Base-by-base conservation (phyloP, 2,329 filamentous ascomycete genomes). In the Nemania sp. region DNA sequence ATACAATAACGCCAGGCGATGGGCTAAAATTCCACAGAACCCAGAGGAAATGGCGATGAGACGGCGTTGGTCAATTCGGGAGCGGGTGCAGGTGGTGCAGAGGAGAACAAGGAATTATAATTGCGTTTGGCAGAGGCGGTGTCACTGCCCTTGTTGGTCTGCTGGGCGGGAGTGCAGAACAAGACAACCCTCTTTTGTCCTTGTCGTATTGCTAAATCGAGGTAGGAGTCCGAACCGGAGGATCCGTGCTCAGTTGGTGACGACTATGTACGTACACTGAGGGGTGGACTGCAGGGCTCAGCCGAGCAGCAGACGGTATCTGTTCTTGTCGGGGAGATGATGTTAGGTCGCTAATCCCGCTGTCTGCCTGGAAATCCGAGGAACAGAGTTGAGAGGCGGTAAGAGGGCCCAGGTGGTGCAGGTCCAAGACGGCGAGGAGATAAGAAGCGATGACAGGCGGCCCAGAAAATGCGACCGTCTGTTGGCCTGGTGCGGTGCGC, bases 391-490 rank as follows among this genome's bases (percentile, higher is more conserved):
- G 44, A 45, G 56, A 57, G 52, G 56, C 50, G 50, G 55, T 56
- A 55, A 58, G 52, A 45, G n/a, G n/a, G n/a, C n/a, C n/a, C n/a
- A 33, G 24, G 49, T 54, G 58, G 33, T 41, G 45, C 44, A 49
- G 44, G 33, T 31, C 45, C 31, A 49, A 41, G 45, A 52, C 17
- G 36, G 49, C 24, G 49, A 45, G 44, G 39, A 40, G 39, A 46
- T 45, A 23, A 49, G 59, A 61, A 62, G 51, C 41, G 45, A 52
- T 47, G 55, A 60, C 36, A 31, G 36, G 46, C 19, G 33, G 28
- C 42, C 45, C 28, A 56, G 31, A 46, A 31, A 59, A 49, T 51
- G 49, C 53, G 57, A 61, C 56, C 49, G 56, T 55, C 47, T 61
- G 59, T 56, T 53, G 54, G 52, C 55, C 59, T 56, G 60, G 49